These are phyloP conservation scores for Daedaleopsis nitida DNA, from an alignment of 768 basidiomycete genomes.

Conservation along the genomic window DNA sequence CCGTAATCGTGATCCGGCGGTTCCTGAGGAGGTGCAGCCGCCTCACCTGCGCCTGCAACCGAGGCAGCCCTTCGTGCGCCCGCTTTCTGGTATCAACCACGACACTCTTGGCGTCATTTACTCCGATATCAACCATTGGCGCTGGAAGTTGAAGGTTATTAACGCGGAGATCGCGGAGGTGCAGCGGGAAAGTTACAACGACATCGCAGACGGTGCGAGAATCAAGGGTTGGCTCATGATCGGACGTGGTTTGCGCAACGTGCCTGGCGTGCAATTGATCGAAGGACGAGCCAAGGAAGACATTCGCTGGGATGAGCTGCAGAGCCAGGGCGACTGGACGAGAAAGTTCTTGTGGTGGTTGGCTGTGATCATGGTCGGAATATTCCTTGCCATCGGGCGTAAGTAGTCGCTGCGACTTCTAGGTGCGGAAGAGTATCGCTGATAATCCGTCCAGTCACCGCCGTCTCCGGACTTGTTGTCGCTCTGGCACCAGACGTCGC, in stretches of 20 bases:
- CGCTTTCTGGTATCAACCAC: conserved; percentile 70
- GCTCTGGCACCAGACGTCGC: conserved; percentile 72
- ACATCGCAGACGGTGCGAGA: conserved; percentile 69
- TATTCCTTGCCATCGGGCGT: conserved; percentile 63
- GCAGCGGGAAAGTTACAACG: conserved; percentile 66
- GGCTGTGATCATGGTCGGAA: conserved; percentile 48
- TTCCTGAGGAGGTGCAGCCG: conserved; percentile 50
- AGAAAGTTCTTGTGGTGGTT: conserved; percentile 67
- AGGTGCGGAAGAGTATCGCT: not conserved
- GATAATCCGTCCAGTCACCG: conserved; percentile 53
- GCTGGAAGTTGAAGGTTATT: conserved; percentile 68
- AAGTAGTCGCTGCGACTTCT: conserved; percentile 34
- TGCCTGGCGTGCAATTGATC: conserved; percentile 68
- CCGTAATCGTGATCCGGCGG: conserved; percentile 37
- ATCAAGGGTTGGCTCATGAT: conserved; percentile 81
- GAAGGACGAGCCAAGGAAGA: conserved; percentile 84
- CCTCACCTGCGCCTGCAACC: conserved; percentile 72
- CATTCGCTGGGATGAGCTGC: conserved; percentile 77
- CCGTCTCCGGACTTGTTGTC: conserved; percentile 67
- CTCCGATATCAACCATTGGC: conserved; percentile 67
- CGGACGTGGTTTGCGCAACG: conserved; percentile 63
- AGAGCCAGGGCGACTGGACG: conserved; percentile 51
- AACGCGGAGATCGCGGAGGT: conserved; percentile 72
- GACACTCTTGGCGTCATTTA: conserved; percentile 69
- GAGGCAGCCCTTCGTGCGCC: conserved; percentile 71